These are phyloP conservation scores for Globisporangium alternatum DNA, from an alignment of 352 stramenopile genomes.

Conservation along the genomic window DNA sequence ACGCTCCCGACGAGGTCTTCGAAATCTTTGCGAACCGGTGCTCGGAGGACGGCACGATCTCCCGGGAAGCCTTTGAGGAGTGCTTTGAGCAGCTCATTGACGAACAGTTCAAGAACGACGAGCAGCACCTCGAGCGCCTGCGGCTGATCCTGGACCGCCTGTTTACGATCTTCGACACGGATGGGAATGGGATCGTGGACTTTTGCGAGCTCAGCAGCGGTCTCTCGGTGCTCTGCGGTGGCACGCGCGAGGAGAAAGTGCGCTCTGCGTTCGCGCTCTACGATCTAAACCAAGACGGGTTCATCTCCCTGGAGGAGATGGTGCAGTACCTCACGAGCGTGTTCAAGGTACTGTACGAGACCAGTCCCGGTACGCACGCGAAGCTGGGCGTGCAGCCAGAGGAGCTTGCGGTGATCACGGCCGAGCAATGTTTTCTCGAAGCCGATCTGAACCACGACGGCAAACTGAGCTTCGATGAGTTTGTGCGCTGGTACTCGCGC, in stretches of 20 bases:
- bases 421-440: slow-evolving; percentile 84
- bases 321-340: slow-evolving; percentile 78
- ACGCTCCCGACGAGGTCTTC: slow-evolving; percentile 80
- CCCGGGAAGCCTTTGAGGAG: slow-evolving; percentile 76
- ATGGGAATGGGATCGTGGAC: slow-evolving; percentile 77
- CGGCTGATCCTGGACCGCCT: slow-evolving; percentile 70
- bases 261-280: slow-evolving; percentile 85
- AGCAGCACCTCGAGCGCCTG: slow-evolving; percentile 57
- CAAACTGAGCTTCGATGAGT: slow-evolving; percentile 84
- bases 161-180: slow-evolving; percentile 81
- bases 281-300: slow-evolving; percentile 83
- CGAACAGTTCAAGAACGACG: slow-evolving; percentile 71
- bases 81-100: slow-evolving; percentile 85
- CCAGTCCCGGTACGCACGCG: slow-evolving; percentile 51
- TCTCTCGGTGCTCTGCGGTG: slow-evolving; percentile 79
- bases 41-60: slow-evolving; percentile 73
- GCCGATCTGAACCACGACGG: slow-evolving; percentile 79
- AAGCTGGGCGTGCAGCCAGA: slow-evolving; percentile 63
- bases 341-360: slow-evolving; percentile 87
- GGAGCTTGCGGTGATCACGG: slow-evolving; percentile 74
- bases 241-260: slow-evolving; percentile 80
- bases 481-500: slow-evolving; percentile 81
- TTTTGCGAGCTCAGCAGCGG: slow-evolving; percentile 84
- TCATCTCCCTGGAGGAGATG: slow-evolving; percentile 89
- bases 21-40: slow-evolving; percentile 85